phyloP scores from a whole-genome alignment of 805 yeast species.

The Metschnikowia koreensis region DNA sequence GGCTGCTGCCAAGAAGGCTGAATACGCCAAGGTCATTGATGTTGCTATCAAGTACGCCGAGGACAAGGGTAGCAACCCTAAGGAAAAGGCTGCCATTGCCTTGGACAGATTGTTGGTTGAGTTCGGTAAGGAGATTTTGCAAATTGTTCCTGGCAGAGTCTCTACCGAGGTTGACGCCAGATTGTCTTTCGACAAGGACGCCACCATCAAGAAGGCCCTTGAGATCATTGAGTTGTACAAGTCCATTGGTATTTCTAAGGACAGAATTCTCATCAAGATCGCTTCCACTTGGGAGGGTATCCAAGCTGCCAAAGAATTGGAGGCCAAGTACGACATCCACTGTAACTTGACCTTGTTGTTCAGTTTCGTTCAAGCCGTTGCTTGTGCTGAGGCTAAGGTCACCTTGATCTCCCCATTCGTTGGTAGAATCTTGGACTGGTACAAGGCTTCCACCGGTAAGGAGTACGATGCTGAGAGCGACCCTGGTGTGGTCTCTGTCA shows the following conservation, averaged over 20 bases:
- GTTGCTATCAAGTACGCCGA: constrained; percentile 86
- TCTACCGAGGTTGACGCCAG: constrained; percentile 99
- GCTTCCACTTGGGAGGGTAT: constrained; percentile 99
- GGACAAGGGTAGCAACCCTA: constrained; percentile 53
- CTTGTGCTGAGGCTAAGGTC: constrained; percentile 96
- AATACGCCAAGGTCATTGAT: constrained; percentile 87
- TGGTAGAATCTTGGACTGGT: constrained; percentile 98
- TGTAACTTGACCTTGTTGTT: constrained; percentile 92
- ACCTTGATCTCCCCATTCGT: constrained; percentile 98
- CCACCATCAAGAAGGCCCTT: constrained; percentile 89
- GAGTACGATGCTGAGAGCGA: constrained; percentile 71
- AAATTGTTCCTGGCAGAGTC: constrained; percentile 97
- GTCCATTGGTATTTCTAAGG: constrained; percentile 80
- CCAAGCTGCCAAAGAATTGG: constrained; percentile 96
- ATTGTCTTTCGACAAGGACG: constrained; percentile 92
- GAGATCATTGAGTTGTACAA: constrained; percentile 86
- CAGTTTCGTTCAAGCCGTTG: constrained; percentile 97
- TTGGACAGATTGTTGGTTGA: constrained; percentile 91
- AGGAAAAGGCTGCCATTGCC: constrained; percentile 76
- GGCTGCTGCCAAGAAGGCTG: constrained; percentile 90
- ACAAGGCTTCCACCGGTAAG: constrained; percentile 91
- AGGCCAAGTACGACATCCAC: constrained; percentile 86
- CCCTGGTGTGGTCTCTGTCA: constrained; percentile 95
- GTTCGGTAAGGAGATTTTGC: constrained; percentile 90
- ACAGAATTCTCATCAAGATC: constrained; percentile 89